These are phyloP conservation scores for Astragalus membranaceus DNA, from an alignment of 306 rosid genomes.

Conservation along the genomic window DNA sequence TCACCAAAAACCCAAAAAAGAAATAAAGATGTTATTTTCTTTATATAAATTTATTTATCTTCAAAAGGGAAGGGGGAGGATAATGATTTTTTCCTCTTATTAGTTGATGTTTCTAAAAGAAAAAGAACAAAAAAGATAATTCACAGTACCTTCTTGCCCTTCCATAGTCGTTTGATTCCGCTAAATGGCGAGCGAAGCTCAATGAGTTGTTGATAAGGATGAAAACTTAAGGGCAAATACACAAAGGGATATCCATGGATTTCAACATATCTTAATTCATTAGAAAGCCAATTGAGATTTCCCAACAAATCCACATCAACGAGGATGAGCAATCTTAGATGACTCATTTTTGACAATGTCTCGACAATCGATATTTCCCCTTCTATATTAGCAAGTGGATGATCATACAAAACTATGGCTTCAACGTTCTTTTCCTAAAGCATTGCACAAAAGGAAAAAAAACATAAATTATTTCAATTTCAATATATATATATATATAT, in stretches of 20 bases:
- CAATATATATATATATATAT: too few species aligned
- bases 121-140: background rate
- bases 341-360: background rate
- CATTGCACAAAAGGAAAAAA: background rate
- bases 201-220: background rate
- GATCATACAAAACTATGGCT: background rate
- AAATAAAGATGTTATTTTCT: background rate
- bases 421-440: background rate
- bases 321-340: background rate
- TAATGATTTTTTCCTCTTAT: background rate
- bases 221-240: background rate
- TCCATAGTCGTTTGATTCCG: background rate
- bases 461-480: background rate
- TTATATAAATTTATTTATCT: too few species aligned
- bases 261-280: background rate
- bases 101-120: background rate
- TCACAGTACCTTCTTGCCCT: background rate
- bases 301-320: background rate
- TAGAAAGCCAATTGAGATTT: background rate
- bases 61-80: background rate
- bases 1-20: background rate
- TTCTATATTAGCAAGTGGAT: rapidly evolving
- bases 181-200: background rate
- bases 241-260: background rate
- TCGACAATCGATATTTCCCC: background rate